Evolutionary conservation across 176 grass and related monocot species (phyloP).

Genomic region (Alopecurus myosuroides): DNA sequence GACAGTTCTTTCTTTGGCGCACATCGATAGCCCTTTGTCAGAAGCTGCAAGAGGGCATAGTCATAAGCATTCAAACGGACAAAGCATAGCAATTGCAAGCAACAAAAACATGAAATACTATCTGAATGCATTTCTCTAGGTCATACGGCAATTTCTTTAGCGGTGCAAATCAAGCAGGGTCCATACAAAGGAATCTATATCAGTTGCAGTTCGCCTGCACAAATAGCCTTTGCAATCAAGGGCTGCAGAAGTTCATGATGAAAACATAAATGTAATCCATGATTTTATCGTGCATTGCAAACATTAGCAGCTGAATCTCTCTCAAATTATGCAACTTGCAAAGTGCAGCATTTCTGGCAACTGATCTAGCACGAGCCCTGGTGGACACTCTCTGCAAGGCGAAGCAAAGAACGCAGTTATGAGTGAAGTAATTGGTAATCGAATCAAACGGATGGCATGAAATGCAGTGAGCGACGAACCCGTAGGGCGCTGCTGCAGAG

Average conservation of each 20-base stretch:
- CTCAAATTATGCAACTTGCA: conserved; percentile 42
- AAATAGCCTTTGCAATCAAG: conserved; percentile 47
- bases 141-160: neutral
- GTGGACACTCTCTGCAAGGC: neutral
- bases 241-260: conserved; percentile 24
- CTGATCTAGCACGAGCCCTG: neutral
- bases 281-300: conserved; percentile 25
- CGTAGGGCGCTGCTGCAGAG: conserved; percentile 47
- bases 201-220: conserved; percentile 30
- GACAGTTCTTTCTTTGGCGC: neutral
- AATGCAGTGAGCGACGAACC: conserved; percentile 17
- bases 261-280: conserved; percentile 44
- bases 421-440: neutral
- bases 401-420: neutral
- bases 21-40: neutral
- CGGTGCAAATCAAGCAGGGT: neutral
- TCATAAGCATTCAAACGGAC: neutral
- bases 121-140: neutral
- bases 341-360: neutral
- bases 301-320: conserved; percentile 60
- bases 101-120: neutral
- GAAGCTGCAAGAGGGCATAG: neutral
- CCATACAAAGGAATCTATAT: neutral
- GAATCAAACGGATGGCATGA: neutral
- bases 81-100: neutral